Base-by-base conservation (phyloP, 2,329 filamentous ascomycete genomes). In the Aspergillus sp. region DNA sequence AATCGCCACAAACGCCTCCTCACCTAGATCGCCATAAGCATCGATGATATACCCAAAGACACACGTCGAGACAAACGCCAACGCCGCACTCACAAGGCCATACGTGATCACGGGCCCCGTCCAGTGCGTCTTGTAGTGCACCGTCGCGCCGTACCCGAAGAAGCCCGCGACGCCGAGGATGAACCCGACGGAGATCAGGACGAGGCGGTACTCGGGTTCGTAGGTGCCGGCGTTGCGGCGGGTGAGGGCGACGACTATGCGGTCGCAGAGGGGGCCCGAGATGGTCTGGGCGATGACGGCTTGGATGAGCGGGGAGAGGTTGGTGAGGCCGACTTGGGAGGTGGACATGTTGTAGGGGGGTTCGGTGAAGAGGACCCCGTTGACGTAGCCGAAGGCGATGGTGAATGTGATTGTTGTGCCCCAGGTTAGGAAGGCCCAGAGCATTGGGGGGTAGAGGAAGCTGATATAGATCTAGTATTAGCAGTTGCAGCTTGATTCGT, bases 371-470 rank as follows among this genome's bases (percentile, higher is more conserved):
- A 44, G 41, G n/a, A 44, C 41, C 15, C 41, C 41, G 41, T 44
- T 48, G 22, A 48, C 45, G 45, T 48, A 48, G 45, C 41, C 41
- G 18, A 44, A 44, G 41, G 41, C 41, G 41, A 44, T 44, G 41
- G 41, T 44, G 41, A 44, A 44, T 44, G 41, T 44, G 9, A 44
- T 44, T 3, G 41, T 44, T 15, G 41, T 44, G 41, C 41, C 41
- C 41, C 41, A 44, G 41, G 41, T 44, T 0, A 44, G 41, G 41
- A 44, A 44, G 5, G 41, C 41, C 43, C 43, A 45, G 20, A 24
- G 43, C 18, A 45, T 18, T 5, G 41, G 41, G 41, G 41, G 41
- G 18, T 44, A 44, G 7, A 44, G 18, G 18, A 44, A 44, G 12
- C 41, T 44, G 18, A 12, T 44, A 30, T n/a, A n/a, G n/a, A n/a